Percentiles rank a stretch among this genome's conserved stretches.
Conservation (phyloP, 139 green algal genomes). For the Coccomyxa sp. region DNA sequence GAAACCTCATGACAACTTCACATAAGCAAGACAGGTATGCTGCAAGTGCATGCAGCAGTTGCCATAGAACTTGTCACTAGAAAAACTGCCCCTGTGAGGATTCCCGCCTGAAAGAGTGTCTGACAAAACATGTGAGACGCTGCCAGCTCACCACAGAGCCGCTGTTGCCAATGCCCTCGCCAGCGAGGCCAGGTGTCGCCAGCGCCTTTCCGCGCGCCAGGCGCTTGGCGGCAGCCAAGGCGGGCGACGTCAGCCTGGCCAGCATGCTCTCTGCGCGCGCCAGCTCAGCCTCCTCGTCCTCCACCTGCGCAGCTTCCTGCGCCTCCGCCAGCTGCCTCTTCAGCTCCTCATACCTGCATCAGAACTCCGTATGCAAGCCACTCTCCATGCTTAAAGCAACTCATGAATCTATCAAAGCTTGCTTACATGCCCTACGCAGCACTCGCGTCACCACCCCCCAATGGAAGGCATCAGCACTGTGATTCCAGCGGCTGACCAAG, state of each 20-base stretch:
- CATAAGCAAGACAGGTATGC: not conserved
- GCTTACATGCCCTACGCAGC: too few species aligned
- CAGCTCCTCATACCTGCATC: constrained; percentile 81
- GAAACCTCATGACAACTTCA: not conserved
- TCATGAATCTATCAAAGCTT: too few species aligned
- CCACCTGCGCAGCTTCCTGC: constrained; percentile 45
- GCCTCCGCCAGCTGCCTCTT: constrained; percentile 58
- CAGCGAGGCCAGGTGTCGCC: not conserved
- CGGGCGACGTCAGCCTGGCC: constrained; percentile 51
- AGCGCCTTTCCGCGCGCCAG: not conserved
- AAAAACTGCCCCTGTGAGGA: not conserved
- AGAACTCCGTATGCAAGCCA: too few species aligned
- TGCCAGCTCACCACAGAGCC: not conserved
- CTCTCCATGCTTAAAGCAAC: too few species aligned
- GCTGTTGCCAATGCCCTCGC: not conserved
- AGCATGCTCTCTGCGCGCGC: constrained; percentile 54
- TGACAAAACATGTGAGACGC: not conserved
- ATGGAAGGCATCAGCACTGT: too few species aligned
- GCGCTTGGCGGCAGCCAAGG: not conserved
- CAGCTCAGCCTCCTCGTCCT: constrained; percentile 70
- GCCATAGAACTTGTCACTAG: not conserved
- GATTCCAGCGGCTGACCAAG: too few species aligned
- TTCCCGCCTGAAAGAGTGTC: not conserved
- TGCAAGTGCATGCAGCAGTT: not conserved
- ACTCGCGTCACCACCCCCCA: too few species aligned